Evolutionary conservation across 2,329 filamentous ascomycete species (phyloP).

Genomic region (Diaporthe sp.): DNA sequence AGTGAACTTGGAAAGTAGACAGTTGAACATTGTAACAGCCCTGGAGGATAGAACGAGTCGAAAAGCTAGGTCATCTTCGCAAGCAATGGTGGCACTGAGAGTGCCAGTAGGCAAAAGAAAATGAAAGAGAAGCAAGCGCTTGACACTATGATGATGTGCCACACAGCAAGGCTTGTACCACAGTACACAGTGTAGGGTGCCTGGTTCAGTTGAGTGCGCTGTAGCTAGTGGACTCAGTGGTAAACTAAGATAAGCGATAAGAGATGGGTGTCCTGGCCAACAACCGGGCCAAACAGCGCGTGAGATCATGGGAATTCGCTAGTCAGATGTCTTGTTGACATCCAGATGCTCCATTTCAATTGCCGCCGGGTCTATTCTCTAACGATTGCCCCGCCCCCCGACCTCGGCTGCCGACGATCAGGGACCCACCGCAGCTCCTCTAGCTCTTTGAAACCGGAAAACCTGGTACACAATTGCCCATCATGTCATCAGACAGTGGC

Average conservation of each 20-base stretch:
- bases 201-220: not conserved
- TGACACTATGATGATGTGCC: too few relatives aligned
- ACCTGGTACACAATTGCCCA: slow-evolving; percentile 18
- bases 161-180: too few relatives aligned
- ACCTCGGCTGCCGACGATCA: slow-evolving; percentile 3
- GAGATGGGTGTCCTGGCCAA: not conserved
- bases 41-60: not conserved
- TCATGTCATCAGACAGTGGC: slow-evolving; percentile 35
- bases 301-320: not conserved
- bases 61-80: not conserved
- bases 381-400: not conserved
- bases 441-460: not conserved
- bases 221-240: not conserved
- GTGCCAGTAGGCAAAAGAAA: not conserved
- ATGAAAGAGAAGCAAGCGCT: not conserved
- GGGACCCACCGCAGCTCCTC: slow-evolving; percentile 17
- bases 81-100: not conserved
- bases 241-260: slow-evolving; percentile 17
- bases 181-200: too few relatives aligned
- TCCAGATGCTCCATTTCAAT: not conserved
- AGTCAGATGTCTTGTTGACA: not conserved
- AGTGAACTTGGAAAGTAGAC: not conserved
- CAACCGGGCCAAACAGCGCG: not conserved
- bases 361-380: not conserved
- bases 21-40: too few relatives aligned